Conservation (phyloP, 2,329 filamentous ascomycete species). For the Ambrosiella xylebori region DNA sequence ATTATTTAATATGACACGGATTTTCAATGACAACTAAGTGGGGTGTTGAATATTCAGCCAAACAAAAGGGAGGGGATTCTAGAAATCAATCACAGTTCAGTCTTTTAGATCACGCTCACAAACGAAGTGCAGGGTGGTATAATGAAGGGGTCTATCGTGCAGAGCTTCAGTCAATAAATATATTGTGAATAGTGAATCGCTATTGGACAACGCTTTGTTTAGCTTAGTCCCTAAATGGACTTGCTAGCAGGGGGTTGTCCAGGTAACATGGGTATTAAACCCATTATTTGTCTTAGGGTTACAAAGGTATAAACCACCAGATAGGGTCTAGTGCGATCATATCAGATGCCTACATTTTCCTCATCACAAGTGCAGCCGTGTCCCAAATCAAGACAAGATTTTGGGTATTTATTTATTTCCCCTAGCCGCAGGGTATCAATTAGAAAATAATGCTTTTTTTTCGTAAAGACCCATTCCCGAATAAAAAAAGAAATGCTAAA, state of each 20-base stretch:
- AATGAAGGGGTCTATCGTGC: background rate
- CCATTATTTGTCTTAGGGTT: background rate
- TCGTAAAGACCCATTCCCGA: slow-evolving; percentile 11
- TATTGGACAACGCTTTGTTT: background rate
- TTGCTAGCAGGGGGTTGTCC: background rate
- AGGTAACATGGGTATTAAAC: slow-evolving; percentile 1
- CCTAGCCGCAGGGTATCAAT: slow-evolving; percentile 11
- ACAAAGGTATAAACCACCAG: background rate
- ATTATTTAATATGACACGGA: background rate
- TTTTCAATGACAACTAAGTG: background rate
- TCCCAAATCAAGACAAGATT: background rate
- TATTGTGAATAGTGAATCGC: background rate
- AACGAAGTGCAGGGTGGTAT: background rate
- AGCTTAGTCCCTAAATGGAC: background rate
- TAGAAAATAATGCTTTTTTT: slow-evolving; percentile 9
- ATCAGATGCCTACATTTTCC: background rate
- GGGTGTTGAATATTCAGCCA: background rate
- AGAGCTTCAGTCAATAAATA: background rate
- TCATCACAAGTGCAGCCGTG: background rate
- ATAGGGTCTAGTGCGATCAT: background rate
- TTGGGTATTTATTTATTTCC: slow-evolving; percentile 7
- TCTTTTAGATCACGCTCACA: background rate
- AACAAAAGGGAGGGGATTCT: background rate
- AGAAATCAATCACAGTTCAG: background rate
- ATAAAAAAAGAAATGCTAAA: slow-evolving; percentile 3